Base-by-base conservation (phyloP, 2,329 filamentous ascomycete genomes). In the Alternaria longipes region DNA sequence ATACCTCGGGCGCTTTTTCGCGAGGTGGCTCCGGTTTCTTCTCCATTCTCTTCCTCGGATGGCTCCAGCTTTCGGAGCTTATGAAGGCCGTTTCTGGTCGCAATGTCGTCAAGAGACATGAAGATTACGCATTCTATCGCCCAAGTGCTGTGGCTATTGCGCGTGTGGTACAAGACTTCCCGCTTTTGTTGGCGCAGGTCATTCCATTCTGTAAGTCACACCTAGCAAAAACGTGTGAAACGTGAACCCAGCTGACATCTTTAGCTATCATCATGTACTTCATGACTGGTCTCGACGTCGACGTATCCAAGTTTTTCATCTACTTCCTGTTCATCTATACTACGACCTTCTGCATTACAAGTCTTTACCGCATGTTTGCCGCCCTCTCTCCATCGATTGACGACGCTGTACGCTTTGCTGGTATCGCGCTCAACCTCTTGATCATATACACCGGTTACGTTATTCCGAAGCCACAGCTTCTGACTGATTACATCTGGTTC, bases 1-100 rank as follows among this genome's bases (percentile, higher is more conserved):
- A 86, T 68, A 89, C 88, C 1, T 82, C 80, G 41, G 89, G 89
- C 36, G 86, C 87, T 12, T 91, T 91, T 74, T 81, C 84, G 5
- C 83, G 88, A 66, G 87, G 88, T 7, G 89, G 89, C 74, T 82
- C 85, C 8, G 77, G 88, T 8, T 90, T 91, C 82, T 90, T 90
- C 79, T 87, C 86, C 1, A 87, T 90, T 64, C 75, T 90, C 30
- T 89, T 91, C 78, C 81, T 90, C 6, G 84, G 81, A 57, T 91
- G 88, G 89, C 83, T 95, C 5, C 91, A 94, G 62, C 81, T 96
- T 49, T 87, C 89, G 0, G 92, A 96, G 75, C 83, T 94, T 55
- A 92, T 91, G 85, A 90, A 90, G 65, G 91, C 91, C 45, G 89
- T 94, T 8, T 86, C 86, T 52, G 90, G 91, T 5, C 85, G 92